Conservation (phyloP, 176 grass and related monocot species). For the Paspalum vaginatum region DNA sequence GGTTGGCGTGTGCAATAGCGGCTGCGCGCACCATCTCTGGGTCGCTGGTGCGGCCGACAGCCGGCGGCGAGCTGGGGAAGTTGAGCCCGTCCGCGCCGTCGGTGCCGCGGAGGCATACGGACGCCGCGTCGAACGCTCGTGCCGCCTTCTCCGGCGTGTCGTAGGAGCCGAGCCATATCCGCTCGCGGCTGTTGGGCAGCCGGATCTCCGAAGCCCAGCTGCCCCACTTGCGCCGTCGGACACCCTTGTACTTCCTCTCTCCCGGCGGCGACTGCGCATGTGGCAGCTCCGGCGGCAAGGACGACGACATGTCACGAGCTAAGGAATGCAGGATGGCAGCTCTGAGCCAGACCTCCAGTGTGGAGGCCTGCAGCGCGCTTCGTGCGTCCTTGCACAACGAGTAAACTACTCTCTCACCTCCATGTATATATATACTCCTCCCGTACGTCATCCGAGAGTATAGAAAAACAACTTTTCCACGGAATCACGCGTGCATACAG, state of each 20-base stretch:
- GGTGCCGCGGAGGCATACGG: slow-evolving; percentile 52
- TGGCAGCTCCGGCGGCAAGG: not conserved
- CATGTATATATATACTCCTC: too few species aligned
- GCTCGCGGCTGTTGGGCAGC: slow-evolving; percentile 54
- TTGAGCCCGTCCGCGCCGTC: slow-evolving; percentile 40
- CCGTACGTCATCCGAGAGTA: too few species aligned
- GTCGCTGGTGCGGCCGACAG: slow-evolving; percentile 25
- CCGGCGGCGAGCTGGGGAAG: slow-evolving; percentile 52
- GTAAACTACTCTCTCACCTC: too few species aligned
- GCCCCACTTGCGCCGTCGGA: slow-evolving; percentile 55
- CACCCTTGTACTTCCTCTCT: slow-evolving; percentile 55
- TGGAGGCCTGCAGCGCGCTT: too few species aligned
- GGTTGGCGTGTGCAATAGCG: slow-evolving; percentile 32
- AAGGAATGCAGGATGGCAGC: too few species aligned
- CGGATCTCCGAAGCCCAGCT: slow-evolving; percentile 48
- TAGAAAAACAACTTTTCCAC: too few species aligned
- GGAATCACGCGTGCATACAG: too few species aligned
- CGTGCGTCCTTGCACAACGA: too few species aligned
- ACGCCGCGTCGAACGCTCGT: slow-evolving; percentile 61
- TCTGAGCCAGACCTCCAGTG: too few species aligned
- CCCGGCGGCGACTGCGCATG: not conserved
- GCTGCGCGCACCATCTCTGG: slow-evolving; percentile 28
- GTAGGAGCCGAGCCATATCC: slow-evolving; percentile 60
- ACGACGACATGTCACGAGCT: not conserved
- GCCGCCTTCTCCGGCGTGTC: slow-evolving; percentile 61